Evolutionary conservation across 2,329 filamentous ascomycete species (phyloP), one percentile per base, ranked within the genome.

Genomic region (Tolypocladium amazonense): DNA sequence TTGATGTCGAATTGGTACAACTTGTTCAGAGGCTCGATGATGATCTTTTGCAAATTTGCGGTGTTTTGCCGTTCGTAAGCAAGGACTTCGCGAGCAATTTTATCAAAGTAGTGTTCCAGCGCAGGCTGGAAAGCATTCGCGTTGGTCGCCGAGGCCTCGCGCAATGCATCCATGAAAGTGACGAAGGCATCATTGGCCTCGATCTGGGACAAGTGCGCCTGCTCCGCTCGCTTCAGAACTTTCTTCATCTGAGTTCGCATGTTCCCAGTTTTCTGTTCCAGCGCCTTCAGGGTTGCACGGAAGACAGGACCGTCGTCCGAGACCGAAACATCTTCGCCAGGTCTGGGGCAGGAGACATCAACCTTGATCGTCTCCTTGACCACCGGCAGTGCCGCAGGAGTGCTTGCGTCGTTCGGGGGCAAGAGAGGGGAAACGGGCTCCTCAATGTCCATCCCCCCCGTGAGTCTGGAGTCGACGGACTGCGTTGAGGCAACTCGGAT

Each of bases 1-100:
- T 99, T 99, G 77, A 99, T 97, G 69, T 99, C 95, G 64, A 93
- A 82, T 62, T 91, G 91, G 74, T 99, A 99, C 18, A 99, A 79
- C 74, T 91, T 96, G 65, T 84, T 87, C 65, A 99, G 83, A 1
- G 95, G 95, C 52, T 99, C 94, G 65, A 99, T 96, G 69, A 99
- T 92, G 58, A 96, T 88, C 70, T 87, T 93, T 68, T 97, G 92
- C 39, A 99, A 81, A 67, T 96, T 93, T 45, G 78, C 68, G 0
- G 90, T 87, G 70, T 97, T 97, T 64, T 89, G 85, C 62, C 86
- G 87, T 74, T 99, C 92, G 70, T 97, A 97, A 0, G 78, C 74
- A 43, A 97, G 76, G 54, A 99, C 97, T 70, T 97, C 91, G 62
- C 88, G 87, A 4, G 93, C 92, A 65, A 96, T 97, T 69, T 92